Evolutionary conservation across 2,329 filamentous ascomycete species (phyloP), one percentile per base, ranked within the genome.

Genomic region (Westerdykella ornata): DNA sequence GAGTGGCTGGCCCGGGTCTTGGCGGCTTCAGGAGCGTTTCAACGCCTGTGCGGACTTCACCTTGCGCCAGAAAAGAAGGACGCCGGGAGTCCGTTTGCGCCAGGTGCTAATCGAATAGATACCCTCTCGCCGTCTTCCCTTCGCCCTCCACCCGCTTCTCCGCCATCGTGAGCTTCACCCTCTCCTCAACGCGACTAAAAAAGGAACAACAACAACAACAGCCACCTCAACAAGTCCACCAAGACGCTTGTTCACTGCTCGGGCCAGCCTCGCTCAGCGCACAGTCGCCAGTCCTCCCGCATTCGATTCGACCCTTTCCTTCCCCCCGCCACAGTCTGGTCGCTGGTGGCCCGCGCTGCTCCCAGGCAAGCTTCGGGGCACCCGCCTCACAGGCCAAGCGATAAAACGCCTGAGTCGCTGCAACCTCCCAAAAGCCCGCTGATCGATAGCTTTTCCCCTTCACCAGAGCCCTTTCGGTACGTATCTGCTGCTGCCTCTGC

Each of bases 381-480:
- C 56, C 56, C 54, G 53, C 57, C 59, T 61, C 56, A 55, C 50
- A 51, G 45, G 59, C 59, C 61, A 63, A 62, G 60, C 59, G 47
- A 59, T 54, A 58, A 56, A 58, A 54, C 52, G 50, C 56, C 37
- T 32, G 20, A 29, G 33, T 53, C 22, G 22, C 22, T 26, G 22
- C 22, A 26, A 26, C 22, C 22, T 9, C 12, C 7, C 22, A 7
- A 7, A 4, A 26, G 2, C 7, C 12, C 12, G 4, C 22, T 11
- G 22, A 7, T 9, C 22, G 52, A 46, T 56, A 56, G 53, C 56
- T 56, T 45, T 51, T 52, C 44, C 44, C 43, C 13, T 42, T 37
- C 37, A 42, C 52, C 45, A 40, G 44, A 52, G 49, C 57, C 51
- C 41, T 46, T 44, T 45, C 50, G 44, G 49, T 55, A 46, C 47